Evolutionary conservation across 2,329 filamentous ascomycete genomes (phyloP), one percentile per base, ranked within the genome.

Genomic region (Ploettnerulaceae sp.): DNA sequence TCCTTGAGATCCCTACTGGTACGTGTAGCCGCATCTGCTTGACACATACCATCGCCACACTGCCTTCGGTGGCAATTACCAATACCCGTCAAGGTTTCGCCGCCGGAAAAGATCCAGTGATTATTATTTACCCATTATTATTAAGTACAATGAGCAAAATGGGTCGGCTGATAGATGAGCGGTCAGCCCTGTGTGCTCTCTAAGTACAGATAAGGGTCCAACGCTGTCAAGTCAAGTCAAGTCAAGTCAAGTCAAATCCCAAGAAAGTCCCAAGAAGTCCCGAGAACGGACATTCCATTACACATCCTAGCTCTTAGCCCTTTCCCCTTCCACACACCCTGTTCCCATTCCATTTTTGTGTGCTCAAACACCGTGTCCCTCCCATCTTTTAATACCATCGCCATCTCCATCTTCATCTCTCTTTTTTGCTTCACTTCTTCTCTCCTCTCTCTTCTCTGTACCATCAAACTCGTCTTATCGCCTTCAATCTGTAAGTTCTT

Each of bases 401-500:
- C n/a, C n/a, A n/a, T n/a, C 28, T 33, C 20, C 28, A n/a, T 29
- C 32, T 11, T 21, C 41, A 14, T 28, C 9, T 31, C 24, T 29
- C 32, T 11, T 12, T 33, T 33, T 20, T 17, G 14, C 24, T 29
- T 7, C 41, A n/a, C 32, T 9, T 9, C 15, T 22, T 28, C 22
- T 17, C 18, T 15, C 20, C 33, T 17, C 24, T 33, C 21, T 25
- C 43, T 32, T 14, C 31, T 39, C 21, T 18, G 33, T 38, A 21
- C 5, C 14, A 32, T 36, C 42, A 26, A 40, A 31, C 26, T n/a
- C 25, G 20, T 34, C 51, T 54, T 51, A 51, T 57, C 49, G 49
- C 36, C n/a, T 8, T 45, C 34, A 24, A 26, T 28, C 37, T 39
- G 47, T 54, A 40, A 52, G 52, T 57, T 41, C 38, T 21, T 47